Conservation (phyloP, 805 yeast genomes). For the Pichia rugopelliculosa region DNA sequence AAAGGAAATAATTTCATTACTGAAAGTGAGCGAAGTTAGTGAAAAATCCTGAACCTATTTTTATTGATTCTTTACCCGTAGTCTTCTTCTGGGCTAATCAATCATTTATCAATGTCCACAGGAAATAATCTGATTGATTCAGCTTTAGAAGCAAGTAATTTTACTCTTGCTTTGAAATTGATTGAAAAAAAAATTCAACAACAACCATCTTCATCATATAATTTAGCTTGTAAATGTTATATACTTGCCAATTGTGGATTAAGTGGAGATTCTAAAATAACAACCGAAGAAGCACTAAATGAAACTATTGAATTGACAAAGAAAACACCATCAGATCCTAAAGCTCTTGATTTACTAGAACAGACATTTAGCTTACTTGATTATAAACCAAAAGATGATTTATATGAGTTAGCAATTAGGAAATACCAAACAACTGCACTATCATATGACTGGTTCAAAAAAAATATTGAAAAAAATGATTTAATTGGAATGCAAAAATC, state of each 20-base stretch:
- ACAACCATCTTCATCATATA: constrained; percentile 51
- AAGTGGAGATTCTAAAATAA: neutral
- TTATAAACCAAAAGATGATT: constrained; percentile 34
- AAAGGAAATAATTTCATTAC: no score
- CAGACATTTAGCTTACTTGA: constrained; percentile 34
- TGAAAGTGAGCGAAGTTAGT: neutral
- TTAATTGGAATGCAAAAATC: constrained; percentile 47
- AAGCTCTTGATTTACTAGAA: constrained; percentile 42
- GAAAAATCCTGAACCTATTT: neutral
- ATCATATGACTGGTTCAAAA: constrained; percentile 50
- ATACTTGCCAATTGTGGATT: constrained; percentile 29
- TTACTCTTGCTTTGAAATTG: constrained; percentile 43
- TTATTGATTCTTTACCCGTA: no score
- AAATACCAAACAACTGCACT: constrained; percentile 46
- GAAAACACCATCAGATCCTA: constrained; percentile 47
- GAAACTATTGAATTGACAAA: constrained; percentile 25
- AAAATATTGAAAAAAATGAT: constrained; percentile 41
- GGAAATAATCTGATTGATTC: constrained; percentile 17
- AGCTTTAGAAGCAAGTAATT: constrained; percentile 38
- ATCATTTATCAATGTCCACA: constrained; percentile 14
- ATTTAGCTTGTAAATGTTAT: constrained; percentile 38
- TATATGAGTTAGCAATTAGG: constrained; percentile 52
- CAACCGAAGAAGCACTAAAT: constrained; percentile 26
- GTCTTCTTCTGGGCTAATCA: neutral
- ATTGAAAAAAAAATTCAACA: constrained; percentile 42